Base-by-base conservation (phyloP, 2,329 filamentous ascomycete genomes). In the Fusarium chuoi region DNA sequence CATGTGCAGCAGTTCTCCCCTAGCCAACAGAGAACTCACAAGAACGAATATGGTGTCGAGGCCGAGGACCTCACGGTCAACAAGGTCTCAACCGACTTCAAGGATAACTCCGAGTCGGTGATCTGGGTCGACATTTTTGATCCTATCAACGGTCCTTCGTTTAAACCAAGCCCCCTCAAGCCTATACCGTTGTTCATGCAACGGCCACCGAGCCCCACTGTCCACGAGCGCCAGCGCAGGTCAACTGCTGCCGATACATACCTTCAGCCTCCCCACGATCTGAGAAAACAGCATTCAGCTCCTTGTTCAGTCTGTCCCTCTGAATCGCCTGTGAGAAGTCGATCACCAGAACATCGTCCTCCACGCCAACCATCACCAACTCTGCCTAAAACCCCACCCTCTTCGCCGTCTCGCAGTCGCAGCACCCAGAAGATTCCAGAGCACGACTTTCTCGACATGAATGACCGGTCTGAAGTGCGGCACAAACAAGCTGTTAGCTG, bases 51-150 rank as follows among this genome's bases (percentile, higher is more conserved):
- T 42, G 71, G 65, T 18, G 36, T 52, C 17, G 62, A 30, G 14
- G 54, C 63, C 7, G 68, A 77, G 33, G 49, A 51, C n/a, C 26
- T 26, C 20, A 63, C 13, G 17, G n/a, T 57, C 11, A 35, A 30
- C 22, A 56, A 76, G 20, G 30, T 48, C 18, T 24, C 42, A 14
- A 38, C 30, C 4, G 71, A 78, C 20, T 79, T 76, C 52, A 35
- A 73, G 17, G 74, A 78, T 8, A 74, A 78, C 6, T 71, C 78
- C 1, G 75, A 80, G 48, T 81, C 82, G 7, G 79, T 81, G 3
- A 84, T 89, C 11, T 89, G 88, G 78, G 83, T 89, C 12, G 85
- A 86, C 39, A 83, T 88, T 9, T 79, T 80, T 35, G 84, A 90
- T 68, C 88, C 88, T 0, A 68, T 89, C 17, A 83, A 85, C 20